These are phyloP conservation scores for Berkeleyomyces basicola DNA, from an alignment of 2,329 filamentous ascomycete species.

Conservation along the genomic window DNA sequence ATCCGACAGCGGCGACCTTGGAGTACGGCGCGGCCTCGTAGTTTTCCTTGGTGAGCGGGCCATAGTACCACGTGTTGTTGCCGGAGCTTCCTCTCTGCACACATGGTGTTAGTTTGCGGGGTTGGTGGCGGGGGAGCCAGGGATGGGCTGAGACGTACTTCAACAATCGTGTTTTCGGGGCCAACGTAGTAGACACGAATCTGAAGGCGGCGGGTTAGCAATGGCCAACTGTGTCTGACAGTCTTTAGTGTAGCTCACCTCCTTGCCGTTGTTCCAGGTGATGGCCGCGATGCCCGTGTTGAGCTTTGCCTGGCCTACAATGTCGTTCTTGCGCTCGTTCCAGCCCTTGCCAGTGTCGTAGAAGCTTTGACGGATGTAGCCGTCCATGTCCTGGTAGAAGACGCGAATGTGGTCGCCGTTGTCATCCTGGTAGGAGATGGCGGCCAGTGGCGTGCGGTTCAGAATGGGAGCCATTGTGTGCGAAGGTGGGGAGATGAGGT, in stretches of 20 bases:
- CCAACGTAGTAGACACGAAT: slow-evolving; percentile 13
- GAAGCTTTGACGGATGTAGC: slow-evolving; percentile 13
- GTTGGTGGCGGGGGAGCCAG: neutral
- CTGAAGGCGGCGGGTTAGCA: neutral
- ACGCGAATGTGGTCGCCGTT: slow-evolving; percentile 13
- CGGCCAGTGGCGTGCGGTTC: slow-evolving; percentile 10
- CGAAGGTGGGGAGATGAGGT: too few species aligned
- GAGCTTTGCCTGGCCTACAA: slow-evolving; percentile 12
- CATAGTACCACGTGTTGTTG: slow-evolving; percentile 13
- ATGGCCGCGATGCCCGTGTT: slow-evolving; percentile 13
- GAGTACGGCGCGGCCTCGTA: slow-evolving; percentile 10
- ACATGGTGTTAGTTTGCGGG: neutral
- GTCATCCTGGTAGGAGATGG: slow-evolving; percentile 13
- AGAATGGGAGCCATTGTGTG: slow-evolving; percentile 12
- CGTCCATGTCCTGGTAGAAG: slow-evolving; percentile 13
- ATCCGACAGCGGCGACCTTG: slow-evolving; percentile 12
- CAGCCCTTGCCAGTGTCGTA: slow-evolving; percentile 14
- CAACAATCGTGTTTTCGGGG: slow-evolving; percentile 12
- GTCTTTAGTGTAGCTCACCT: neutral
- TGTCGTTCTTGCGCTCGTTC: slow-evolving; percentile 12
- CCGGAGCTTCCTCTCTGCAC: slow-evolving; percentile 9
- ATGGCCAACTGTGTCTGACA: neutral
- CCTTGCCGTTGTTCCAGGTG: slow-evolving; percentile 14
- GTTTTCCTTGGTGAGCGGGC: slow-evolving; percentile 9
- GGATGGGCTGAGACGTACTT: neutral